phyloP scores from a whole-genome alignment of 495 filamentous ascomycete genomes.

The Aspergillus indologenus region DNA sequence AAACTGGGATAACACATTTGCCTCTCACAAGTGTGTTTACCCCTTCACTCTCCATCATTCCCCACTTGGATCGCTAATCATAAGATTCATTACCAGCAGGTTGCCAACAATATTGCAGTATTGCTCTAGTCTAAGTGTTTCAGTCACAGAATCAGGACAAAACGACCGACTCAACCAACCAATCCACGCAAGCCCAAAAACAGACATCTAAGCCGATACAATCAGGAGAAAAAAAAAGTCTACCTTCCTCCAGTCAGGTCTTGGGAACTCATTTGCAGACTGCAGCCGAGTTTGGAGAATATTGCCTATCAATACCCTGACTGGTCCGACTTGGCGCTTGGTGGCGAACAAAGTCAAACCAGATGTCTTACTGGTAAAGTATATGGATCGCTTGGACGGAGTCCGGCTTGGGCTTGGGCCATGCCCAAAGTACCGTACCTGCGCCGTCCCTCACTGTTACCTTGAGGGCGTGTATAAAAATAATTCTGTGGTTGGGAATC shows the following conservation, averaged over 20 bases:
- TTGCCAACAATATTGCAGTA: not conserved
- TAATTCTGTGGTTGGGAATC: not conserved
- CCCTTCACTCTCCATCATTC: not conserved
- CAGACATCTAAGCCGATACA: not conserved
- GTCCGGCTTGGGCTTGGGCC: no score
- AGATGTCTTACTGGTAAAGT: not conserved
- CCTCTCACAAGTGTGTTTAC: not conserved
- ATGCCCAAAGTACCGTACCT: not conserved
- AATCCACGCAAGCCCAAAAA: not conserved
- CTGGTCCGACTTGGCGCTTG: not conserved
- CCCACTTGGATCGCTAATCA: not conserved
- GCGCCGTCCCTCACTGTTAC: no score
- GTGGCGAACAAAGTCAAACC: not conserved
- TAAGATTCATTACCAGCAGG: not conserved
- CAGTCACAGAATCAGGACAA: not conserved
- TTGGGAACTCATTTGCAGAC: no score
- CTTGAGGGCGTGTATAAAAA: no score
- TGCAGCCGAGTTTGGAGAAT: no score
- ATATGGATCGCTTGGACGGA: not conserved
- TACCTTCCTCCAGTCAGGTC: no score
- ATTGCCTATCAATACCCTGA: not conserved
- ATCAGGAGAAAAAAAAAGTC: no score
- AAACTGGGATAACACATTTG: not conserved
- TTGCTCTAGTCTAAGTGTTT: not conserved
- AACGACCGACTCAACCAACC: not conserved